Evolutionary conservation across 2,329 filamentous ascomycete genomes (phyloP), one percentile per base, ranked within the genome.

Genomic region (Nemania sp.): DNA sequence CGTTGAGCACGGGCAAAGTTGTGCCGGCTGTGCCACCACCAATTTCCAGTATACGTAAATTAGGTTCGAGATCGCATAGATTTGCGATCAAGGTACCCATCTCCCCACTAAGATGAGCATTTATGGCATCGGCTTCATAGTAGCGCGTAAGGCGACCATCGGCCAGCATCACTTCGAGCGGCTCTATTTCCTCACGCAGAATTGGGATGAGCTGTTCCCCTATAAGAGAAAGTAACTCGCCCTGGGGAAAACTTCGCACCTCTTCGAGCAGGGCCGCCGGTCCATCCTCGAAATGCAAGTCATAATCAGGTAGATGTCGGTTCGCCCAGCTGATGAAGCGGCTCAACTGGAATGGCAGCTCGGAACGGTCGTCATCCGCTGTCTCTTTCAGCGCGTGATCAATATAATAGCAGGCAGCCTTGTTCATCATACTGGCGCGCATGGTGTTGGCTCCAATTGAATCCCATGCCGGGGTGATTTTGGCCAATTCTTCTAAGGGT

Each of bases 111-210:
- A 60, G 63, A 18, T 53, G 32, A 11, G 50, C 49, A 32, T 57
- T 59, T 10, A 15, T 18, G 46, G 42, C 21, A 25, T 57, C 62
- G 7, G 61, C 64, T 32, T 66, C 59, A 54, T 70, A 66, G 29
- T 63, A 34, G 2, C 56, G 42, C 39, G 55, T 67, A 18, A 74
- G 65, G 21, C 70, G 69, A 13, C 62, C 60, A 18, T 72, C 69
- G 18, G 67, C 51, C 34, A 73, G 59, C 69, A 73, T 71, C 5
- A 73, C 53, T 34, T 73, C 68, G 9, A 73, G 68, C 1, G 69
- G 60, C 46, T 70, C 55, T 2, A 68, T 56, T 51, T 71, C 59
- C 15, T 57, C 46, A 1, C 67, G 66, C n/a, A 73, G 48, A 50
- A 73, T 72, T 2, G 54, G 54, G 10, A 58, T 49, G 7, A 73